These are phyloP conservation scores for Penicillium coffeae DNA, from an alignment of 495 filamentous ascomycete species.

Conservation along the genomic window DNA sequence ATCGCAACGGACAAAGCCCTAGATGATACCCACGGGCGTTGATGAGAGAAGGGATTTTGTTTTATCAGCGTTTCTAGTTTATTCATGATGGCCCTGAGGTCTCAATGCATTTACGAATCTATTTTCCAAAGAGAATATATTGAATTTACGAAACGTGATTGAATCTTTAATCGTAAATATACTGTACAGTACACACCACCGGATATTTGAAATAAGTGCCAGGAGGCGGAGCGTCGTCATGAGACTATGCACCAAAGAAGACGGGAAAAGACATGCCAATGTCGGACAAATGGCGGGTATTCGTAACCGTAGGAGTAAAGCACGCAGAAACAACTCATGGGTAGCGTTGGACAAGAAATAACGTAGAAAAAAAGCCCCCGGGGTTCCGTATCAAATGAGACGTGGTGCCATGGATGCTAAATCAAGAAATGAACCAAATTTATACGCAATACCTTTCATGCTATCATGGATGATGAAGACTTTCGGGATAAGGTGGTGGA, in stretches of 20 bases:
- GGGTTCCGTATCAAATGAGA: not conserved
- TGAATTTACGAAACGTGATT: too few relatives aligned
- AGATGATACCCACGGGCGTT: too few relatives aligned
- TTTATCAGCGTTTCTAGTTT: too few relatives aligned
- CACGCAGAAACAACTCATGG: slow-evolving; percentile 17
- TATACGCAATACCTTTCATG: slow-evolving; percentile 5
- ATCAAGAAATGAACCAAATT: slow-evolving; percentile 4
- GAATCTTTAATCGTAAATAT: slow-evolving; percentile 8
- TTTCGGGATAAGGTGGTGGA: slow-evolving; percentile 27
- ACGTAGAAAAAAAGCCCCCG: slow-evolving; percentile 3
- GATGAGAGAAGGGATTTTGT: too few relatives aligned
- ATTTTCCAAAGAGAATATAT: too few relatives aligned
- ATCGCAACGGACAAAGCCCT: too few relatives aligned
- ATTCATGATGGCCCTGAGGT: too few relatives aligned
- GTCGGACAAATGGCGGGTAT: slow-evolving; percentile 22
- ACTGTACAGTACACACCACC: slow-evolving; percentile 15
- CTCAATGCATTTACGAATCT: too few relatives aligned
- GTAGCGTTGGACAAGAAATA: slow-evolving; percentile 20
- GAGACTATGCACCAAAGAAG: slow-evolving; percentile 1
- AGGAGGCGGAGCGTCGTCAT: not conserved
- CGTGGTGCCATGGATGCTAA: not conserved
- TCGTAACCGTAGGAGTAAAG: slow-evolving; percentile 18
- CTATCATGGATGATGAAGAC: slow-evolving; percentile 18
- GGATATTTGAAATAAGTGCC: slow-evolving; percentile 3
- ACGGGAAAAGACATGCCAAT: slow-evolving; percentile 13